Base-by-base conservation (phyloP, 2,329 filamentous ascomycete species). In the Diaporthe sp. region DNA sequence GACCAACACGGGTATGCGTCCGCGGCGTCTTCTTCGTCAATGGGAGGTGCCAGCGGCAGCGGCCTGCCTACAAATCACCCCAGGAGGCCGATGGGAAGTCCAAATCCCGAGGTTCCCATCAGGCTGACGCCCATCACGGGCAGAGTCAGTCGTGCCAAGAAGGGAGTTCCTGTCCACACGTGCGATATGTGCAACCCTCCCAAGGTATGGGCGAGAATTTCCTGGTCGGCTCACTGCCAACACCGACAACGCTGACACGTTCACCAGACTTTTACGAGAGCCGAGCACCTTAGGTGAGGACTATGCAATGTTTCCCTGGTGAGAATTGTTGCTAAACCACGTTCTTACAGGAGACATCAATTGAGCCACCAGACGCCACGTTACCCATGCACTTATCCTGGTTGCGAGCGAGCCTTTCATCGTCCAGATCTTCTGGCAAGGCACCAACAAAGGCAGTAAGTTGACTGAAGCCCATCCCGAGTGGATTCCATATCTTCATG, bases 401-500 rank as follows among this genome's bases (percentile, higher is more conserved):
- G 88, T 52, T 92, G 91, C 79, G 89, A 87, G 52, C 88, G 87
- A 76, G 84, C 85, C 19, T 92, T 92, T 76, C 87, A 91, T 77
- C 87, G 91, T 71, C 86, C 87, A 60, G 91, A 92, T 80, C 82
- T 92, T 15, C 84, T 92, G 25, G 85, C 88, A n/a, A 88, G 91
- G 50, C 91, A 92, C 78, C 81, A 85, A 74, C 84, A 85, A 76
- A 83, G 86, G 83, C 88, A 90, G 87, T 89, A 79, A 80, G 86
- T 82, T 22, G 22, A n/a, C 40, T 55, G 3, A 25, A 58, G 10
- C 28, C 40, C 50, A 10, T 13, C 71, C 55, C 22, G 33, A 71
- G 30, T 17, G 17, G 10, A 8, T 50, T 28, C 13, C 50, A 13
- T 28, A 45, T 64, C 15, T 72, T 69, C 77, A 30, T 76, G 19